Evolutionary conservation across 768 basidiomycete genomes (phyloP).

Genomic region (Boletus patriciae): DNA sequence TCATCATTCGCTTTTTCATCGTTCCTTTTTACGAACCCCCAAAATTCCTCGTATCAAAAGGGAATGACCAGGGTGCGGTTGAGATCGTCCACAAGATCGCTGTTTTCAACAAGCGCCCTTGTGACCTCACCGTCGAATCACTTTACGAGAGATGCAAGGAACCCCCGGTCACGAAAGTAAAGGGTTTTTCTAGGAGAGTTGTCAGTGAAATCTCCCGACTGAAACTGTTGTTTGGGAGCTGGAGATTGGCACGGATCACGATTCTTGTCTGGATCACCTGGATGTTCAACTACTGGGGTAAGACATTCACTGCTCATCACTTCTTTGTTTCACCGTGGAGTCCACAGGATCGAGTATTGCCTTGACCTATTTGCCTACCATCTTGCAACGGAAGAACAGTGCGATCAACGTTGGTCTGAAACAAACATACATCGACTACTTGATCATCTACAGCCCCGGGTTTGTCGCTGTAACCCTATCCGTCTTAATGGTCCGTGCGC

Average conservation of each 20-base stretch:
- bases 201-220: conserved; percentile 10
- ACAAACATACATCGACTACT: conserved; percentile 13
- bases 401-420: conserved; percentile 5
- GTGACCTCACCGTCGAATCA: conserved; percentile 16
- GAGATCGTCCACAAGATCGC: conserved; percentile 17
- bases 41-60: conserved; percentile 13
- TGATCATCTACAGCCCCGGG: conserved; percentile 9
- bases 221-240: conserved; percentile 13
- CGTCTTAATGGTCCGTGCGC: conserved; percentile 14
- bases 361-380: conserved; percentile 5
- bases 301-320: background rate
- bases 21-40: conserved; percentile 20
- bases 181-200: background rate
- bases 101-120: conserved; percentile 7
- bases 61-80: conserved; percentile 14
- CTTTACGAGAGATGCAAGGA: conserved; percentile 8
- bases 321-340: background rate
- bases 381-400: conserved; percentile 14
- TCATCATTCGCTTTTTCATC: conserved; percentile 15
- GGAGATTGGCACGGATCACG: conserved; percentile 11
- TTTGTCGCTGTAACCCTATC: conserved; percentile 1
- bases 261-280: conserved; percentile 15
- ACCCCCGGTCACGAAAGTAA: background rate
- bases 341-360: conserved; percentile 3
- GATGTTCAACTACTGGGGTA: conserved; percentile 17